Evolutionary conservation across 495 filamentous ascomycete species (phyloP).

Genomic region (Ascodesmis nigricans): DNA sequence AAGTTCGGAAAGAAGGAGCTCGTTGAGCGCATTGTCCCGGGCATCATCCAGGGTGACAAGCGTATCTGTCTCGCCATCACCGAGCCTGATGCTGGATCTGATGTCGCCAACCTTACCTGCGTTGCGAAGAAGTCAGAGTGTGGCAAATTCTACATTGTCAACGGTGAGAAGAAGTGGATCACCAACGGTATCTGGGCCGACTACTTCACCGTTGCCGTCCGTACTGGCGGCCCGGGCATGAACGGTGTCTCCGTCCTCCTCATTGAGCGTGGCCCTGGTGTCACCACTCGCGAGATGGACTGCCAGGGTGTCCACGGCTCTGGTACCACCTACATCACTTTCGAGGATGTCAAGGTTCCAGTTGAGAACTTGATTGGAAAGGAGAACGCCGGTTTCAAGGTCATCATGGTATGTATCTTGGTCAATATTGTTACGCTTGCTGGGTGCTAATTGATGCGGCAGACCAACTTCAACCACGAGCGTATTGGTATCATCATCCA

Average conservation of each 20-base stretch:
- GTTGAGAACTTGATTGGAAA: conserved; percentile 96
- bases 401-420: too few species aligned
- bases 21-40: conserved; percentile 65
- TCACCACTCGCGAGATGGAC: conserved; percentile 86
- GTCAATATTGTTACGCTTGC: too few species aligned
- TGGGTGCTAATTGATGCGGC: too few species aligned
- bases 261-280: conserved; percentile 62
- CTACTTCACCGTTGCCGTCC: conserved; percentile 93
- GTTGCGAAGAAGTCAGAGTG: conserved; percentile 83
- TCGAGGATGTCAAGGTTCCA: conserved; percentile 95
- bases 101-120: conserved; percentile 86
- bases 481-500: conserved; percentile 97
- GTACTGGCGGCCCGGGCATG: conserved; percentile 72
- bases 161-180: conserved; percentile 99
- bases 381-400: conserved; percentile 96
- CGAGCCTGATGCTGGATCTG: conserved; percentile 56
- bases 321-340: conserved; percentile 91
- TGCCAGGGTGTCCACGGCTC: conserved; percentile 93
- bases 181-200: conserved; percentile 92
- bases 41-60: conserved; percentile 78
- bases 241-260: conserved; percentile 74
- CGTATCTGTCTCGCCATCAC: conserved; percentile 79
- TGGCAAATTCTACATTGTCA: conserved; percentile 97
- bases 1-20: conserved; percentile 80
- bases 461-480: conserved; percentile 99